A percentile compares a stretch with the other conserved stretches of the same genome.
Conservation (phyloP, 2,329 filamentous ascomycete genomes). For the Diplocarpon mali region DNA sequence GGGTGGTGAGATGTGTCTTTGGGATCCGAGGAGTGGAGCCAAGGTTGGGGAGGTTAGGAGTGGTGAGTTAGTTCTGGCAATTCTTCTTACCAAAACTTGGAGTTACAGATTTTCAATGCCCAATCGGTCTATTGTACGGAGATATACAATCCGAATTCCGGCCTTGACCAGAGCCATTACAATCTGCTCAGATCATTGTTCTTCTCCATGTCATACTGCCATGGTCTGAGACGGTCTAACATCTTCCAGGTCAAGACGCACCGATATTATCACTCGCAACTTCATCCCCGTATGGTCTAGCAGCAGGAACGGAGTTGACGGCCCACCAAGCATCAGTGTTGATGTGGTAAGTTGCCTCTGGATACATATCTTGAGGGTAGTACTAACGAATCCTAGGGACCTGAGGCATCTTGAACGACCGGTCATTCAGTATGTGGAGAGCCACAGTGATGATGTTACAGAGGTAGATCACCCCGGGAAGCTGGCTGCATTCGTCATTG, state of each 20-base stretch:
- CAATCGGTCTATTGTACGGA: not conserved
- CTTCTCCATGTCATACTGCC: not conserved
- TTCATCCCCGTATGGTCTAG: conserved; percentile 47
- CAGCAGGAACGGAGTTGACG: conserved; percentile 62
- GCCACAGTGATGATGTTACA: conserved; percentile 59
- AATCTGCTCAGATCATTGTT: too few species aligned
- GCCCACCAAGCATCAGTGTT: conserved; percentile 50
- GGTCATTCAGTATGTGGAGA: conserved; percentile 47
- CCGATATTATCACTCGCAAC: conserved; percentile 56
- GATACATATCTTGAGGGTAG: not conserved
- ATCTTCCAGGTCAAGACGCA: conserved; percentile 31
- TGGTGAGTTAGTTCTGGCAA: conserved; percentile 19
- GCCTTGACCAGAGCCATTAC: too few species aligned
- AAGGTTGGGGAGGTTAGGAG: conserved; percentile 31
- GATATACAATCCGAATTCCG: too few species aligned
- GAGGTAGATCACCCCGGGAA: conserved; percentile 31
- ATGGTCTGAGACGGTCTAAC: not conserved
- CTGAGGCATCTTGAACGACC: conserved; percentile 38
- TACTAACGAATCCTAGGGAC: conserved; percentile 36
- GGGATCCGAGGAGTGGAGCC: conserved; percentile 49
- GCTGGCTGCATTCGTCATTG: conserved; percentile 6
- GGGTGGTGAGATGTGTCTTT: conserved; percentile 55
- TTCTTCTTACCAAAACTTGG: not conserved
- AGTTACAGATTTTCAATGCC: not conserved
- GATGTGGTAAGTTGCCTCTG: conserved; percentile 40